A percentile compares a stretch with the other conserved stretches of the same genome.
These are phyloP conservation scores for Logfia minima DNA, from an alignment of 129 eudicot species.

Conservation along the genomic window DNA sequence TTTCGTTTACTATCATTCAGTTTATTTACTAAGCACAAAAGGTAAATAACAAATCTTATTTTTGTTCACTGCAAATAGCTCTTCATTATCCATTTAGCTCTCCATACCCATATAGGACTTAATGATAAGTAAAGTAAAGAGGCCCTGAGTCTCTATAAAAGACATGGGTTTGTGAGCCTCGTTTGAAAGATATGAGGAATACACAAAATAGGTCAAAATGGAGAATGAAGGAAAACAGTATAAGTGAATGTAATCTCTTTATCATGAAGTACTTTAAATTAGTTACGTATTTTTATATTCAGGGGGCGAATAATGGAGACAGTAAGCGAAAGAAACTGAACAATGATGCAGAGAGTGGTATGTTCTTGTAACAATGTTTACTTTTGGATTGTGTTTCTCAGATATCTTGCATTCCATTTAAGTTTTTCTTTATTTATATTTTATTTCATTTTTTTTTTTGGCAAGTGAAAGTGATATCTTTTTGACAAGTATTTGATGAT, in stretches of 20 bases:
- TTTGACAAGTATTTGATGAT: constrained; percentile 15
- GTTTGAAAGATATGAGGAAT: background rate
- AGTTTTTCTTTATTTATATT: too few species aligned
- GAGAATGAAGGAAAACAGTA: constrained; percentile 3
- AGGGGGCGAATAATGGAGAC: constrained; percentile 44
- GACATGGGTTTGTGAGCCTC: background rate
- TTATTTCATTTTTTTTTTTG: background rate
- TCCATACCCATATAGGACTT: too few species aligned
- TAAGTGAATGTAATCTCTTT: background rate
- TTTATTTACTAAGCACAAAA: too few species aligned
- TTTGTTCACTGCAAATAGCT: too few species aligned
- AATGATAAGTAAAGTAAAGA: too few species aligned
- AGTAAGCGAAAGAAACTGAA: constrained; percentile 36
- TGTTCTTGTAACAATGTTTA: constrained; percentile 5
- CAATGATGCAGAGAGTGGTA: constrained; percentile 42
- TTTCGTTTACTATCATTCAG: background rate
- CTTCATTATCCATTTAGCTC: too few species aligned
- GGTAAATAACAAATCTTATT: too few species aligned
- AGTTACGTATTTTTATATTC: constrained; percentile 13
- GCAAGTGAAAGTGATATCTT: constrained; percentile 7
- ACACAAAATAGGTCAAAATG: background rate
- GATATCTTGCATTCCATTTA: constrained; percentile 5
- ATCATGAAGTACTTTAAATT: background rate
- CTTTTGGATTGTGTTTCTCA: background rate
- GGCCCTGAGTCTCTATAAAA: too few species aligned